Evolutionary conservation across 1,284 basidiomycete species (phyloP), one percentile per base, ranked within the genome.

Genomic region (Microbotryum intermedium): DNA sequence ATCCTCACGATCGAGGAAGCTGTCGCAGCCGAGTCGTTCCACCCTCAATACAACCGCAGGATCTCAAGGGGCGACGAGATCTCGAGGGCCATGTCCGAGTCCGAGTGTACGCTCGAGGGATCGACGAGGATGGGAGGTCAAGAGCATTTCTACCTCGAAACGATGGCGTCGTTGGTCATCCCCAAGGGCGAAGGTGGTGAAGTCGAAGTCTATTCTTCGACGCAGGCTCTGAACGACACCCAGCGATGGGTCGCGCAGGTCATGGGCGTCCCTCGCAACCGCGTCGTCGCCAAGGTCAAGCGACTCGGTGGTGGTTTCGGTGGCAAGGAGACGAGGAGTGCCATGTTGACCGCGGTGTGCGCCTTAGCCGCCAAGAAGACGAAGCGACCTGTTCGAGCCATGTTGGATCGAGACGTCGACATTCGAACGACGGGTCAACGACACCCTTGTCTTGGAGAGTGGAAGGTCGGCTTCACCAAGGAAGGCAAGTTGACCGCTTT

Each of bases 321-420:
- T 2, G 74, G 74, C 7, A 75, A 75, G 46, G 74, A 76, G 60
- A 67, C 67, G 11, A 51, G 71, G 5, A 59, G 59, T 2, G 44
- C 60, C 1, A 58, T 65, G 58, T 25, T 68, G 53, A 66, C 55
- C n/a, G 74, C 61, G 45, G 68, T 57, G 16, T 57, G 60, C 47
- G 71, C 71, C 1, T 61, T 75, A 13, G 73, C 73, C 1, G 74
- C 74, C 7, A 66, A 70, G 50, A 74, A 74, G 58, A 53, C 65
- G 9, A 69, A 71, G 10, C 65, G 72, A 39, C 73, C 75, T 0
- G 71, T 76, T 4, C 69, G 75, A 21, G 70, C 70, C 55, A 72
- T 72, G 70, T 67, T 76, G 45, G 74, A 76, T 47, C 70, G 75
- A 13, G 71, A 74, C 63, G 74, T 72, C 52, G 74, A 76, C 58